Percentiles rank a stretch among this genome's conserved stretches.
phyloP scores from a whole-genome alignment of 2,329 filamentous ascomycete species.

The Trichoderma sp. region DNA sequence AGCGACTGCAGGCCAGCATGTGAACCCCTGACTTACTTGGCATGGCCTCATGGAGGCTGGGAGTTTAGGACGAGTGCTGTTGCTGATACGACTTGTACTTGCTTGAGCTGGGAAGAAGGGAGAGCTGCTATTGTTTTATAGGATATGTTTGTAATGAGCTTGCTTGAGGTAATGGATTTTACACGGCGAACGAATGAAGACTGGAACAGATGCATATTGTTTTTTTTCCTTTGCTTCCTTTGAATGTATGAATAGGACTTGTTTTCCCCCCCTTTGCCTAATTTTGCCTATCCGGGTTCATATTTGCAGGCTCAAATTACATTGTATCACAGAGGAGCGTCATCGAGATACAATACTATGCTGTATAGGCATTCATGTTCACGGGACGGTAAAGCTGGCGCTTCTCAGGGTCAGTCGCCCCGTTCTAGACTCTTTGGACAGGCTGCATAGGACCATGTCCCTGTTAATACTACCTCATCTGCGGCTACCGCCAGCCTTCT shows the following conservation, averaged over 20 bases:
- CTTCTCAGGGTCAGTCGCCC: background rate
- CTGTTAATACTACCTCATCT: background rate
- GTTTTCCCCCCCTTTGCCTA: background rate
- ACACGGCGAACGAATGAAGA: conserved; percentile 1
- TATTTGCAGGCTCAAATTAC: background rate
- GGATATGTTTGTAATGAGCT: conserved; percentile 11
- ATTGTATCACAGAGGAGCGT: background rate
- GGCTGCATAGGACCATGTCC: background rate
- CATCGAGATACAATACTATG: background rate
- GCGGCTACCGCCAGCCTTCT: background rate
- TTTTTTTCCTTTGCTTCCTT: background rate
- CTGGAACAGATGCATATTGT: conserved; percentile 1
- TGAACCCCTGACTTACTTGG: conserved; percentile 29
- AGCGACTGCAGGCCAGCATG: conserved; percentile 53
- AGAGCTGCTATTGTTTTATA: background rate
- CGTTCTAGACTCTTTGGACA: background rate
- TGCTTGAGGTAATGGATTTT: conserved; percentile 20
- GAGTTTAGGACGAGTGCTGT: background rate
- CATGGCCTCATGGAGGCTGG: background rate
- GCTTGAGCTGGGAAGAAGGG: background rate
- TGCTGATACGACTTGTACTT: background rate
- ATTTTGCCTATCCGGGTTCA: background rate
- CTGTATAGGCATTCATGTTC: background rate
- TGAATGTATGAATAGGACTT: background rate
- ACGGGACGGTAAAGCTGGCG: background rate